Evolutionary conservation across 768 basidiomycete species (phyloP).

Genomic region (Tubosaeta sp.): DNA sequence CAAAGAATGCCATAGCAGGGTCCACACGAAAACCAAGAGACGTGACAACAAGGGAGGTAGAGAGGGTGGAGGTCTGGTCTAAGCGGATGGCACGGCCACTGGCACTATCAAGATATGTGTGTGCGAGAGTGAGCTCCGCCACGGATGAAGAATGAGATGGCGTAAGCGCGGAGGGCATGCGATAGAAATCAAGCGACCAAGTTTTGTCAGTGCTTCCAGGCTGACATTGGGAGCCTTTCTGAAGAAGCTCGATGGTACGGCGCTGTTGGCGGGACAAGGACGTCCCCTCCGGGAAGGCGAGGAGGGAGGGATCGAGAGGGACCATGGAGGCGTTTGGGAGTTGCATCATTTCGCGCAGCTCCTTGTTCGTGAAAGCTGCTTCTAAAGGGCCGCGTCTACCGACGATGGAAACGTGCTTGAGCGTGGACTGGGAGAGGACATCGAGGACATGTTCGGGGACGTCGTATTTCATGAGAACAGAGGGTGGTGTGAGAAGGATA

Average conservation of each 20-base stretch:
- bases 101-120: conserved; percentile 53
- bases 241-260: conserved; percentile 60
- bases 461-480: conserved; percentile 65
- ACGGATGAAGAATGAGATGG: conserved; percentile 19
- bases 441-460: conserved; percentile 72
- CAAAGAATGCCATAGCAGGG: conserved; percentile 54
- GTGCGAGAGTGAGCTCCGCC: conserved; percentile 51
- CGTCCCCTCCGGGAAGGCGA: conserved; percentile 33
- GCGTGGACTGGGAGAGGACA: conserved; percentile 53
- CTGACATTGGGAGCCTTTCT: conserved; percentile 53
- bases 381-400: conserved; percentile 85
- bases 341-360: conserved; percentile 77
- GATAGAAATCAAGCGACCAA: conserved; percentile 82
- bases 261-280: conserved; percentile 59
- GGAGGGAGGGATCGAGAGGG: conserved; percentile 48
- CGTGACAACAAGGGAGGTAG: conserved; percentile 79
- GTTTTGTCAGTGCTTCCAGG: conserved; percentile 54
- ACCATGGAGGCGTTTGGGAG: conserved; percentile 64
- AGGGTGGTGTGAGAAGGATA: conserved; percentile 73
- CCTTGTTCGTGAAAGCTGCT: conserved; percentile 89
- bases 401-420: conserved; percentile 78
- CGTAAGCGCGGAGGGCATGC: conserved; percentile 54
- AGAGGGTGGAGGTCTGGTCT: conserved; percentile 44
- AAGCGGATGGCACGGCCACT: conserved; percentile 51
- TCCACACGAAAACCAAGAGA: conserved; percentile 84